Evolutionary conservation across 345 rosid genomes (phyloP), one percentile per base, ranked within the genome.

Genomic region (Pugionium dolabratum): DNA sequence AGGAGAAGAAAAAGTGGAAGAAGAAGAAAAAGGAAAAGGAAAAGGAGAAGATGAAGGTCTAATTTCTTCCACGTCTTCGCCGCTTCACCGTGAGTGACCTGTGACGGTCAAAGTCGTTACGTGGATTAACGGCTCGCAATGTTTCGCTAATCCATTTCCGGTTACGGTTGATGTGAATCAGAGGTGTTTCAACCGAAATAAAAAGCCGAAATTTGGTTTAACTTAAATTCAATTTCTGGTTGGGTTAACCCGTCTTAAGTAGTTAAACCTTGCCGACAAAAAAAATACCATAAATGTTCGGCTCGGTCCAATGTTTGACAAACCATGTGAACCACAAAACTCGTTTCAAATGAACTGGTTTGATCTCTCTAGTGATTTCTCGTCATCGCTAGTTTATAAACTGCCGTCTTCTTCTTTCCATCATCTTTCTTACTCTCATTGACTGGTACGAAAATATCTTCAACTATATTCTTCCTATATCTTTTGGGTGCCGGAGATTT

Each of bases 21-120:
- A 40, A 33, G 36, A n/a, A 40, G 42, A 39, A 51, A 62, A 51
- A 54, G 75, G 71, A 58, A 2, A 8, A 43, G n/a, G n/a, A n/a
- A n/a, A n/a, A n/a, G n/a, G n/a, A n/a, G n/a, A n/a, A n/a, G n/a
- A n/a, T n/a, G n/a, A n/a, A n/a, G n/a, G n/a, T n/a, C 7, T 62
- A 65, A 50, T 40, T 70, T 70, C 54, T 66, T 45, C 79, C 79
- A 76, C 79, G 79, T 76, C 51, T 64, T 70, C 60, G 54, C 54
- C 48, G 46, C 62, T 50, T 56, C 47, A 50, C 72, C 72, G 51
- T 59, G 53, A 25, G 30, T 63, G 75, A 55, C 71, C 71, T 64
- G 72, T 59, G 72, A 64, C 54, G 59, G 72, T 73, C 76, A 73
- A 65, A 67, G 64, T 74, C 59, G 53, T 74, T 74, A 45, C 73